Conservation (phyloP, 2,329 filamentous ascomycete species). For the Fusarium lyarnte region DNA sequence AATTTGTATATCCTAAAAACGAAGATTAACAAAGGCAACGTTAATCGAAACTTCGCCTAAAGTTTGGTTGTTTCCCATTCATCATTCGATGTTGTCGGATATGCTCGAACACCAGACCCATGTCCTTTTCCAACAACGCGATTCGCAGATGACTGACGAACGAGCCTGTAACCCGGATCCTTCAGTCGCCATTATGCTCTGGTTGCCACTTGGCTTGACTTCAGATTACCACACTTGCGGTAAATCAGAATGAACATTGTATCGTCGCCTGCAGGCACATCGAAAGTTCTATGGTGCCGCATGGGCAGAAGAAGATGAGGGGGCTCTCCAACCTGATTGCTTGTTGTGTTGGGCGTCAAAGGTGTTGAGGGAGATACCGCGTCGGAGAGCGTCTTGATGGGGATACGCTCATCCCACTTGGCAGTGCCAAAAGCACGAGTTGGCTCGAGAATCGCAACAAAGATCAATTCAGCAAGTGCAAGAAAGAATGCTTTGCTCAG, state of each 20-base stretch:
- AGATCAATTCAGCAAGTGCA: background rate
- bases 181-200: background rate
- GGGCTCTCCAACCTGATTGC: background rate
- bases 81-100: background rate
- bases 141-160: background rate
- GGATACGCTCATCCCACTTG: background rate
- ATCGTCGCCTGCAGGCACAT: background rate
- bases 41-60: background rate
- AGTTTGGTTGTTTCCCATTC: background rate
- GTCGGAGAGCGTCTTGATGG: background rate
- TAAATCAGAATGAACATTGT: background rate
- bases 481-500: background rate
- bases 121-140: background rate
- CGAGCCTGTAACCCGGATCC: background rate
- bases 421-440: background rate
- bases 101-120: background rate
- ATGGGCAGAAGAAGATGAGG: background rate
- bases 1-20: background rate
- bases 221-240: background rate
- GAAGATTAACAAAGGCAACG: background rate
- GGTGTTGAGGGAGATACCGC: background rate
- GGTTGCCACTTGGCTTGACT: background rate
- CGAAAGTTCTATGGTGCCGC: background rate
- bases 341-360: background rate
- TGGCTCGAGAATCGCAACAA: background rate